Conservation (phyloP, 139 green algal genomes). For the Closterium sp. region DNA sequence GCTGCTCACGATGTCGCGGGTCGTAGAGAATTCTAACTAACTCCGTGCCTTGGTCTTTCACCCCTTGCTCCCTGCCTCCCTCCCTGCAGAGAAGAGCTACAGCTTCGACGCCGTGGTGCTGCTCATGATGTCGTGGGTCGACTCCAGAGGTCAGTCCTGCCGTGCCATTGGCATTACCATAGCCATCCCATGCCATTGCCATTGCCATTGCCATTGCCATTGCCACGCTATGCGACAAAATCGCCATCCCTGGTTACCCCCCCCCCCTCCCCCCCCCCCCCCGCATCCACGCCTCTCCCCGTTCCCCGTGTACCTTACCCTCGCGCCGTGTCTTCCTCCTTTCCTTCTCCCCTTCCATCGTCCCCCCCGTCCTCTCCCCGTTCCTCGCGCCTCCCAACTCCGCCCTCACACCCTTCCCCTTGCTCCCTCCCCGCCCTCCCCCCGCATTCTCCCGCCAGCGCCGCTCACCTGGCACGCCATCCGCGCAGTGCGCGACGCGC, state of each 20-base stretch:
- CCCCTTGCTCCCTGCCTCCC: neutral
- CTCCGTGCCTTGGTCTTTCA: neutral
- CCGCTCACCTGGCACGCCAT: neutral
- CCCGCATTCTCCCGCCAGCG: neutral
- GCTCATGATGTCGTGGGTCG: neutral
- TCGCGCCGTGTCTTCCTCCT: neutral
- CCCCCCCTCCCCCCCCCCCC: no score
- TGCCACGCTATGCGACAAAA: no score
- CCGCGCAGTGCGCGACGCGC: neutral
- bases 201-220: neutral
- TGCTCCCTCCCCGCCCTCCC: no score
- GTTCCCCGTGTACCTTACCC: neutral
- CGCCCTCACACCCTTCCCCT: no score
- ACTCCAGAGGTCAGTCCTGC: neutral
- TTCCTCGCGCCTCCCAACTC: neutral
- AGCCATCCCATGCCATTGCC: no score
- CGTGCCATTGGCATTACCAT: no score
- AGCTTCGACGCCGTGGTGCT: neutral
- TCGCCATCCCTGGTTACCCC: no score
- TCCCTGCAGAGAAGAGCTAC: slow-evolving; percentile 5
- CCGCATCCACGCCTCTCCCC: neutral
- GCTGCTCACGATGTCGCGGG: no score
- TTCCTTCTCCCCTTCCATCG: neutral
- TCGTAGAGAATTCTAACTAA: no score
- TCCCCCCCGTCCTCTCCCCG: neutral